Evolutionary conservation across 805 yeast species (phyloP).

Genomic region (Torulaspora delbrueckii): DNA sequence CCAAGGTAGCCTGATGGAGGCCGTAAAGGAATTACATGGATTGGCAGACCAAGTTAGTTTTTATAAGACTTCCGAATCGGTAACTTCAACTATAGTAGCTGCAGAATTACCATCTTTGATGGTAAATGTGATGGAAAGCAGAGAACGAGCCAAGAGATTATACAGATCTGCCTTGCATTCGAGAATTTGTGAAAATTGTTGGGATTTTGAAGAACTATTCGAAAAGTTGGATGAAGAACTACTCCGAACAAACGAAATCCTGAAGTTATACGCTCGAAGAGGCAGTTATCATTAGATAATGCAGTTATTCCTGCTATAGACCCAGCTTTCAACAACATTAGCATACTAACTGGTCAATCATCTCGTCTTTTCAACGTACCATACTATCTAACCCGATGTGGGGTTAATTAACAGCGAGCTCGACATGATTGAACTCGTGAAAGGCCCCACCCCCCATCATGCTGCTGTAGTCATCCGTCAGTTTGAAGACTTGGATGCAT

Average conservation of each 20-base stretch:
- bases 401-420: background rate
- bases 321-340: background rate
- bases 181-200: constrained; percentile 9
- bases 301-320: background rate
- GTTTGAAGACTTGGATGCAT: background rate
- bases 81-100: background rate
- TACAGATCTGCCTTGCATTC: constrained; percentile 16
- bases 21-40: constrained; percentile 15
- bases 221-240: constrained; percentile 16
- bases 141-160: constrained; percentile 22
- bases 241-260: constrained; percentile 14
- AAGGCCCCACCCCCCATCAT: background rate
- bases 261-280: constrained; percentile 19
- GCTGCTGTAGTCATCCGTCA: background rate
- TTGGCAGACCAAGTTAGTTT: constrained; percentile 14
- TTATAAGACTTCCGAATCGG: constrained; percentile 3
- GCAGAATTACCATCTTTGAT: constrained; percentile 14
- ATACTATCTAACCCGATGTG: background rate
- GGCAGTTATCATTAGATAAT: constrained; percentile 13
- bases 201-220: constrained; percentile 16
- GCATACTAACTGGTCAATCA: background rate
- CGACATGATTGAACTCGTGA: background rate
- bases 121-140: constrained; percentile 15
- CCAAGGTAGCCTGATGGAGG: constrained; percentile 7
- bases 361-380: too few species aligned